Evolutionary conservation across 805 yeast species (phyloP).

Genomic region (Teunomyces atbi): DNA sequence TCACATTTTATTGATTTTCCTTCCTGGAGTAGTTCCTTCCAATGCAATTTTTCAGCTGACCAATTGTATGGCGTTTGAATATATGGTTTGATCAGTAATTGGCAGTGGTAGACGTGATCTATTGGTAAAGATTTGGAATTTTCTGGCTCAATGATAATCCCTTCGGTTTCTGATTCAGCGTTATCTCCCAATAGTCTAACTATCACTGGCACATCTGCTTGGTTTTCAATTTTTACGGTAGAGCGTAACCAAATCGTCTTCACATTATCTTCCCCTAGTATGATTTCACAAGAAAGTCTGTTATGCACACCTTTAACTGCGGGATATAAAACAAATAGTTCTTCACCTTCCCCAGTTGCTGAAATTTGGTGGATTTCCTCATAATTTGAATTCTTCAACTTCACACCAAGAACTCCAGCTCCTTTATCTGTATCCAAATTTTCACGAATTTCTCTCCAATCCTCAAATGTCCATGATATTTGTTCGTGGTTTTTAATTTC

Average conservation of each 20-base stretch:
- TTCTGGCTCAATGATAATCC: constrained; percentile 50
- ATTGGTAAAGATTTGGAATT: constrained; percentile 70
- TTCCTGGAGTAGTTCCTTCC: constrained; percentile 58
- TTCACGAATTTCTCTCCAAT: constrained; percentile 87
- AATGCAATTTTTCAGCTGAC: constrained; percentile 60
- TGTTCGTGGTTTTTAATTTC: constrained; percentile 47
- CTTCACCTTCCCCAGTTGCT: constrained; percentile 81
- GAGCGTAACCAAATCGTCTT: constrained; percentile 79
- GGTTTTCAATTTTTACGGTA: constrained; percentile 66
- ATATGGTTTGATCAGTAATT: constrained; percentile 61
- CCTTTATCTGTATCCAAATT: constrained; percentile 64
- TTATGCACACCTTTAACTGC: constrained; percentile 62
- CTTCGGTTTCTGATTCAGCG: constrained; percentile 28
- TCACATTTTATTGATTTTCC: constrained; percentile 63
- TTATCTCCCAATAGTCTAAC: constrained; percentile 36
- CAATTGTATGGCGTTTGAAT: constrained; percentile 58
- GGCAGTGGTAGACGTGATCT: constrained; percentile 57
- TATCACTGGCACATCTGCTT: constrained; percentile 54
- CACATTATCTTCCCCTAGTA: constrained; percentile 70
- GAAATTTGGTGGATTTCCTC: constrained; percentile 55
- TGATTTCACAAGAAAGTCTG: constrained; percentile 70
- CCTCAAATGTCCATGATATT: constrained; percentile 89
- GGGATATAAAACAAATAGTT: constrained; percentile 66
- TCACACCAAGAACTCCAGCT: constrained; percentile 62
- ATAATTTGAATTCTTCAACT: constrained; percentile 55